Evolutionary conservation across 345 rosid genomes (phyloP).

Genomic region (Euphorbia lathyris): DNA sequence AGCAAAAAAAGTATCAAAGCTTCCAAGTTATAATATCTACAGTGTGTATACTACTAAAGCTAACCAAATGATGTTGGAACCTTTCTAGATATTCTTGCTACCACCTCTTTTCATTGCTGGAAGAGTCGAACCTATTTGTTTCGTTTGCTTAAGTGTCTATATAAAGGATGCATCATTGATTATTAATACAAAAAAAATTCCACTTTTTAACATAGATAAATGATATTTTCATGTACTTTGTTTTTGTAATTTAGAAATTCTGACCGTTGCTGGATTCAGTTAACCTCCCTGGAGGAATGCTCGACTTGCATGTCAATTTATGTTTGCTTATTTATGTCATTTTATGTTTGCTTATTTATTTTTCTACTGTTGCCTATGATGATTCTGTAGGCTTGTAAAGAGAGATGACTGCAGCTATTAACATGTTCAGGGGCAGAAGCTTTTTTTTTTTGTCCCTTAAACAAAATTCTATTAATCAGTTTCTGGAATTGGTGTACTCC

Average conservation of each 20-base stretch:
- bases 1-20: constrained; percentile 9
- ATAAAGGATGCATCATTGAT: background rate
- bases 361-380: constrained; percentile 26
- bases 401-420: background rate
- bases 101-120: background rate
- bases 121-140: background rate
- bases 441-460: no score
- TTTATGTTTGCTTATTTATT: background rate
- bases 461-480: no score
- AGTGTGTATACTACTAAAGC: background rate
- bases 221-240: no score
- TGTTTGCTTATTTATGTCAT: no score
- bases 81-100: background rate
- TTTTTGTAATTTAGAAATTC: no score
- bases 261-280: no score
- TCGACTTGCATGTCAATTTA: no score
- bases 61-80: background rate
- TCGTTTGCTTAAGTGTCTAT: background rate
- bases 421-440: no score
- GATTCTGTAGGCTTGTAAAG: constrained; percentile 49
- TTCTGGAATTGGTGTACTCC: no score
- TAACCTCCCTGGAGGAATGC: no score
- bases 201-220: no score
- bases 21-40: background rate
- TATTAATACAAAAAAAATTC: no score